Conservation (phyloP, 2,329 filamentous ascomycete species). For the Colletotrichum graminicola region DNA sequence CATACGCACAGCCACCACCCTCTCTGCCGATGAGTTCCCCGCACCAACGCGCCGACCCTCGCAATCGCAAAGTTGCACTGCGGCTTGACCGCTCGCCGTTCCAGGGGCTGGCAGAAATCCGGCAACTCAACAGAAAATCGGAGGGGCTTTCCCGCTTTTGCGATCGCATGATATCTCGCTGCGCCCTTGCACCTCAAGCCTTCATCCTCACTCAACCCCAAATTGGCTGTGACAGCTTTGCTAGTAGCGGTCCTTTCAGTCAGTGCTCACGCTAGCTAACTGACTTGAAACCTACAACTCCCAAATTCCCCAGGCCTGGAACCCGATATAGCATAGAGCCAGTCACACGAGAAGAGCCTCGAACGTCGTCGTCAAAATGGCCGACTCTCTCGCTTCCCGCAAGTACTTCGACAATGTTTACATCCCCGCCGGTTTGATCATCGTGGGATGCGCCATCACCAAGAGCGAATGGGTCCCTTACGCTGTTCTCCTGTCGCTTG, state of each 20-base stretch:
- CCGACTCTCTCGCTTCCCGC: slow-evolving; percentile 63
- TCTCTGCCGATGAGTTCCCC: slow-evolving; percentile 14
- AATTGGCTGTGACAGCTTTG: slow-evolving; percentile 27
- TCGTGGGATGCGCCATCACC: slow-evolving; percentile 81
- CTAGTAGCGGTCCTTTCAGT: slow-evolving; percentile 20
- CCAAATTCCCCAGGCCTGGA: slow-evolving; percentile 18
- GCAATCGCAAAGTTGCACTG: slow-evolving; percentile 14
- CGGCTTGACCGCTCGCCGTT: slow-evolving; percentile 36
- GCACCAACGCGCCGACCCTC: slow-evolving; percentile 5
- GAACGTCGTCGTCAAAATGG: slow-evolving; percentile 44
- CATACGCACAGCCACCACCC: slow-evolving; percentile 1
- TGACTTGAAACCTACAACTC: not conserved
- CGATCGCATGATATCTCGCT: slow-evolving; percentile 39
- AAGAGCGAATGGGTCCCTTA: slow-evolving; percentile 83
- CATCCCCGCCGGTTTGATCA: slow-evolving; percentile 82
- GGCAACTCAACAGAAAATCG: slow-evolving; percentile 41
- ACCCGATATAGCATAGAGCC: slow-evolving; percentile 17
- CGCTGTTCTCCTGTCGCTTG: slow-evolving; percentile 74
- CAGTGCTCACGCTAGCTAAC: slow-evolving; percentile 28
- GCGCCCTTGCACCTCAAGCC: slow-evolving; percentile 10
- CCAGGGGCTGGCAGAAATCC: slow-evolving; percentile 35
- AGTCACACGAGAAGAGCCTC: slow-evolving; percentile 24
- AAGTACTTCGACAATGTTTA: slow-evolving; percentile 84
- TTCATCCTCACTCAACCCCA: slow-evolving; percentile 1
- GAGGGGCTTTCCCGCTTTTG: slow-evolving; percentile 37